These are phyloP conservation scores for Hysterangium stoloniferum DNA, from an alignment of 768 basidiomycete genomes.

Conservation along the genomic window DNA sequence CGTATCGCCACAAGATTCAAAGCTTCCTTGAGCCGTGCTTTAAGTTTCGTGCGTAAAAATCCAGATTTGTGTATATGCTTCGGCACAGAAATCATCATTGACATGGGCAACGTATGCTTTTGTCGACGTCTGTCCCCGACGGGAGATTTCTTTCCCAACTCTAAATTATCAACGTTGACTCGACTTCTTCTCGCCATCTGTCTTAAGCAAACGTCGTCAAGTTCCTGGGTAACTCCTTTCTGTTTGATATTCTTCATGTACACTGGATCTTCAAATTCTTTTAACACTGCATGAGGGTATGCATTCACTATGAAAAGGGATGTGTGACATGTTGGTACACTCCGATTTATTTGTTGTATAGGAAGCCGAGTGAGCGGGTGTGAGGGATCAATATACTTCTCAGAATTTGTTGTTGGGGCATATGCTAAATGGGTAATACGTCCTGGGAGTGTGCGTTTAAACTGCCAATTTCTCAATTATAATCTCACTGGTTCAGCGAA, in stretches of 20 bases:
- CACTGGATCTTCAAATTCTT: constrained; percentile 1
- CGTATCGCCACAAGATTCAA: constrained; percentile 7
- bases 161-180: neutral
- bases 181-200: neutral
- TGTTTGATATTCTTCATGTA: neutral
- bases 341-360: neutral
- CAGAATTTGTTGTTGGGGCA: neutral
- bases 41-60: constrained; percentile 7
- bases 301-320: constrained; percentile 1
- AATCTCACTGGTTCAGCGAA: too few relatives aligned
- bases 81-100: neutral
- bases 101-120: constrained; percentile 6
- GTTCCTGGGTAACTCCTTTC: neutral
- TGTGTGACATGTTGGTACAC: constrained; percentile 3
- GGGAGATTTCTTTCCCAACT: neutral
- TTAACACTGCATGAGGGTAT: constrained; percentile 7
- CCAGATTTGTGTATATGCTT: constrained; percentile 4
- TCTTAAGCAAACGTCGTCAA: neutral
- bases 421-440: neutral
- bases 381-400: neutral
- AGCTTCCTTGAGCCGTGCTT: constrained; percentile 1
- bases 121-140: neutral
- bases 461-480: too few relatives aligned
- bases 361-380: neutral
- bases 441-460: constrained; percentile 9